Evolutionary conservation across 768 basidiomycete species (phyloP).

Genomic region (Suillus ampliporus): DNA sequence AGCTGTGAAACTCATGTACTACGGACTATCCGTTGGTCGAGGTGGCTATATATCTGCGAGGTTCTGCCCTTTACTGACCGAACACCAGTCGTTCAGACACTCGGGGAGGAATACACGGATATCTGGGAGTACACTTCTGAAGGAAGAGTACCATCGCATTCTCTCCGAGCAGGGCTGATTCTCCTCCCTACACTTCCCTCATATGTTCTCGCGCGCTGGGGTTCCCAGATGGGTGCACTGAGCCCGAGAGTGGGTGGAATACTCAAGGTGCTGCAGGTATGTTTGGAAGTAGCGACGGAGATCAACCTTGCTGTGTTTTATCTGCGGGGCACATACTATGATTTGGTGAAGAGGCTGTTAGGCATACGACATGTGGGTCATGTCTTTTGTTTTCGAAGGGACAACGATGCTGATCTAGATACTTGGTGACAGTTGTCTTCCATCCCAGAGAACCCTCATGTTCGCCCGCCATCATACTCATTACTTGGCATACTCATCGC

Average conservation of each 20-base stretch:
- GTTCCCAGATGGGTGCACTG: constrained; percentile 43
- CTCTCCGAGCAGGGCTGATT: constrained; percentile 57
- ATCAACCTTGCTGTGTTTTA: constrained; percentile 85
- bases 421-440: constrained; percentile 64
- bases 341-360: constrained; percentile 67
- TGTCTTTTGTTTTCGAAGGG: neutral
- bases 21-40: constrained; percentile 74
- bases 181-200: constrained; percentile 70
- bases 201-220: constrained; percentile 62
- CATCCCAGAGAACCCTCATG: constrained; percentile 70
- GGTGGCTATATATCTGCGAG: constrained; percentile 48
- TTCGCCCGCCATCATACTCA: constrained; percentile 85
- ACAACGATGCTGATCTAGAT: neutral
- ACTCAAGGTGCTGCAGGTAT: constrained; percentile 48
- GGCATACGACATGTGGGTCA: constrained; percentile 69
- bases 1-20: constrained; percentile 69
- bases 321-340: constrained; percentile 79
- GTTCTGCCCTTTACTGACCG: constrained; percentile 15
- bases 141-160: constrained; percentile 47
- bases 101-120: constrained; percentile 92
- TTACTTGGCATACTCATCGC: constrained; percentile 77
- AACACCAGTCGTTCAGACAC: constrained; percentile 70
- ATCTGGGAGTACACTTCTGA: constrained; percentile 72
- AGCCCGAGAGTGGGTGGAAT: constrained; percentile 36
- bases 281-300: constrained; percentile 65